A percentile compares a stretch with the other conserved stretches of the same genome.
Evolutionary conservation across 2,329 filamentous ascomycete genomes (phyloP).

Genomic region (Lachnellula hyalina): DNA sequence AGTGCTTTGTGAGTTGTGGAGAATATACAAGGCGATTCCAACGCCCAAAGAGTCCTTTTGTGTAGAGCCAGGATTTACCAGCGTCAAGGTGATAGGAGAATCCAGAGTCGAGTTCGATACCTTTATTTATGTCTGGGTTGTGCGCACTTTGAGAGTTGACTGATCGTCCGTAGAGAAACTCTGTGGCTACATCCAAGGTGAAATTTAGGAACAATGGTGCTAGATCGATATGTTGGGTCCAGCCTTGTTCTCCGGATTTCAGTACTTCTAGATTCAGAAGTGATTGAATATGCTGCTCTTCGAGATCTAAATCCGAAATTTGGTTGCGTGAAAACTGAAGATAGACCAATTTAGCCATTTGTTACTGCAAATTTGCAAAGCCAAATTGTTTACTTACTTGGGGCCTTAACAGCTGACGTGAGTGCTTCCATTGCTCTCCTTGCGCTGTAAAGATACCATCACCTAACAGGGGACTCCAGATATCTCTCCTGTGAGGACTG

Average conservation of each 20-base stretch:
- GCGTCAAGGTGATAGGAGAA: not conserved
- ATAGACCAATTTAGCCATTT: not conserved
- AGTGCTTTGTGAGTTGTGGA: not conserved
- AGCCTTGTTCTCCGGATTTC: slow-evolving; percentile 12
- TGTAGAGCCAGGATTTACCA: not conserved
- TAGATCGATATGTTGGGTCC: slow-evolving; percentile 48
- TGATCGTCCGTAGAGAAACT: slow-evolving; percentile 55
- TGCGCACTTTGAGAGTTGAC: not conserved
- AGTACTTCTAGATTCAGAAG: slow-evolving; percentile 7
- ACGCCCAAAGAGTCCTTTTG: not conserved
- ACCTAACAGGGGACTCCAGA: not conserved
- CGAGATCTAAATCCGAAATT: slow-evolving; percentile 39
- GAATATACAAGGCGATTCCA: not conserved
- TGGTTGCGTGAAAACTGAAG: slow-evolving; percentile 36
- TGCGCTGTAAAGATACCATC: not conserved
- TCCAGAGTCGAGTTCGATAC: not conserved
- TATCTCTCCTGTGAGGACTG: not conserved
- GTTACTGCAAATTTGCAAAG: not conserved
- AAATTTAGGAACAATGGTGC: slow-evolving; percentile 59
- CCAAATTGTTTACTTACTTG: not conserved
- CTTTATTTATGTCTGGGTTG: not conserved
- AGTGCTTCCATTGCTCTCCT: not conserved
- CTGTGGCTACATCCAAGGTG: slow-evolving; percentile 61
- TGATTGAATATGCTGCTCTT: slow-evolving; percentile 37
- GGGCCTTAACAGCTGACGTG: not conserved